phyloP scores from a whole-genome alignment of 257 asterid species.

The Cruciata laevipes region DNA sequence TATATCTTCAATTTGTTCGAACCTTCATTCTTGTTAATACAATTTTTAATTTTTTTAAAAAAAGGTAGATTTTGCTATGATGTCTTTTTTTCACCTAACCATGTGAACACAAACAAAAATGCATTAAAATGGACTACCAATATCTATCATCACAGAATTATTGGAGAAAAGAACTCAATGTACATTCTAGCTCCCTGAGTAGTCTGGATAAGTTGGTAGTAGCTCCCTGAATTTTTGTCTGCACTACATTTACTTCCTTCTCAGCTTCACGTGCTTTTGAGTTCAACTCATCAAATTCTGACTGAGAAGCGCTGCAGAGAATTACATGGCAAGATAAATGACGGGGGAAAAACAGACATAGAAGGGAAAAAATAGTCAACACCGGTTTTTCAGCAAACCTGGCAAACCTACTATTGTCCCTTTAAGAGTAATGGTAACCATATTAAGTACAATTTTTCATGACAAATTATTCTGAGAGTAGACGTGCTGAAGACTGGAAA shows the following conservation, averaged over 20 bases:
- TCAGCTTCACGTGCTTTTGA: conserved; percentile 73
- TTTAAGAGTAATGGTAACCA: background rate
- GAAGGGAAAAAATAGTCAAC: background rate
- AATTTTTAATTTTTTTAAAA: background rate
- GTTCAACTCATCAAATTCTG: conserved; percentile 71
- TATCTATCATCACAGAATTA: background rate
- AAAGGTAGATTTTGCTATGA: background rate
- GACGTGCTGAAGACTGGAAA: background rate
- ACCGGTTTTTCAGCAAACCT: background rate
- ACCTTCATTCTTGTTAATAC: background rate
- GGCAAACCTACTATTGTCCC: background rate
- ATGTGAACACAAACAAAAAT: background rate
- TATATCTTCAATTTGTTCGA: background rate
- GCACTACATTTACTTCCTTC: conserved; percentile 65
- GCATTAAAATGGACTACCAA: background rate
- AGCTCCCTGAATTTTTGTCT: conserved; percentile 72
- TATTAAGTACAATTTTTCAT: background rate
- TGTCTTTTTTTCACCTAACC: background rate
- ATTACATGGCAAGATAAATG: conserved; percentile 16
- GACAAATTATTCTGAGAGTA: background rate
- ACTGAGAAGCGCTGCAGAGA: conserved; percentile 53
- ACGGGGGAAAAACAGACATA: background rate
- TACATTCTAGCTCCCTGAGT: conserved; percentile 77
- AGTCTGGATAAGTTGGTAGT: conserved; percentile 60
- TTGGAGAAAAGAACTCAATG: conserved; percentile 20